These are phyloP conservation scores for Glonium stellatum DNA, from an alignment of 495 filamentous ascomycete genomes.

Conservation along the genomic window DNA sequence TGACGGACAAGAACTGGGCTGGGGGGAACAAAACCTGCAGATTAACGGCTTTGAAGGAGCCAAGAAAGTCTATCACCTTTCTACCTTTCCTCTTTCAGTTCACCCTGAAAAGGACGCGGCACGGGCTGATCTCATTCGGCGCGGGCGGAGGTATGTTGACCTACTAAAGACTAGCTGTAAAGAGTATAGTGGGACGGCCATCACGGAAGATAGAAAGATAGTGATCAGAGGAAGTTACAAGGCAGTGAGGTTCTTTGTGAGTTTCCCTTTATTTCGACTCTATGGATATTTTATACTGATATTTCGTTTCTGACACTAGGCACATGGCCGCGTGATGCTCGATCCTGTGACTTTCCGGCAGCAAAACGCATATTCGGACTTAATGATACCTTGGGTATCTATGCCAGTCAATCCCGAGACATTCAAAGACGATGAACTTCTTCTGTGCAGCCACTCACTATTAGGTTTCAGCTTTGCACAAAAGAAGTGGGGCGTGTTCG, in stretches of 20 bases:
- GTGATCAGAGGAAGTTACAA: not conserved
- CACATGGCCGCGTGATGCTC: slow-evolving; percentile 3
- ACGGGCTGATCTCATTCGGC: not conserved
- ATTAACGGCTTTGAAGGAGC: slow-evolving; percentile 9
- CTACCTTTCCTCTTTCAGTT: not conserved
- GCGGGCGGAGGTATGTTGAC: slow-evolving; percentile 11
- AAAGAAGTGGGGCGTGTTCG: not conserved
- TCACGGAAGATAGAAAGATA: slow-evolving; percentile 5
- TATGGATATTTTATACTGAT: not conserved
- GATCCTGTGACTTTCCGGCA: slow-evolving; percentile 1
- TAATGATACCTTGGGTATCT: not conserved
- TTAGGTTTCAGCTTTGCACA: not conserved
- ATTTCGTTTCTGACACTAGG: not conserved
- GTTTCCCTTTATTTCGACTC: not conserved
- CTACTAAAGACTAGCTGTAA: slow-evolving; percentile 8
- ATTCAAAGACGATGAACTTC: not conserved
- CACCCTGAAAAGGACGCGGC: slow-evolving; percentile 6
- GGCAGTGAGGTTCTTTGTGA: slow-evolving; percentile 5
- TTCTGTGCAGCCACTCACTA: not conserved
- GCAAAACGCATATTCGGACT: slow-evolving; percentile 5
- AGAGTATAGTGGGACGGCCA: slow-evolving; percentile 12
- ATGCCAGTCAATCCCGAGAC: not conserved
- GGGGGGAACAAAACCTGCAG: not conserved
- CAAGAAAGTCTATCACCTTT: slow-evolving; percentile 5
- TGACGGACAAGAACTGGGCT: slow-evolving; percentile 9